Percentiles rank a stretch among this genome's conserved stretches.
These are phyloP conservation scores for Avena eriantha DNA, from an alignment of 176 grass and related monocot genomes.

Conservation along the genomic window DNA sequence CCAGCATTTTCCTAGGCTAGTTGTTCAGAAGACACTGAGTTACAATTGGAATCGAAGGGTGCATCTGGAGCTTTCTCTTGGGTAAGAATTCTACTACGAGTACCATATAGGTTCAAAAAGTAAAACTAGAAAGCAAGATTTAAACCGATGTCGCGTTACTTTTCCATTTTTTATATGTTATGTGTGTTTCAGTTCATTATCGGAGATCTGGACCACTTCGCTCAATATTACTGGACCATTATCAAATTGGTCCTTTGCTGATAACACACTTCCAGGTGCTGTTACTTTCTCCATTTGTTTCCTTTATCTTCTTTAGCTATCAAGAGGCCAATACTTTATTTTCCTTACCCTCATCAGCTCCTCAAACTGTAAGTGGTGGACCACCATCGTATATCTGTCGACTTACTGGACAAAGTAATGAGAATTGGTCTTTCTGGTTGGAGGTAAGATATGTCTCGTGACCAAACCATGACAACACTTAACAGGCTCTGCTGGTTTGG, in stretches of 20 bases:
- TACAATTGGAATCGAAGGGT: conserved; percentile 62
- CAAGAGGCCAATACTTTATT: conserved; percentile 24
- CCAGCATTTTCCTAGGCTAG: conserved; percentile 65
- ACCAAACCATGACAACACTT: background rate
- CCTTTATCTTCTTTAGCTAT: conserved; percentile 26
- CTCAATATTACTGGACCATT: conserved; percentile 93
- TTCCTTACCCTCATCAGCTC: conserved; percentile 48
- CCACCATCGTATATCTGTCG: conserved; percentile 91
- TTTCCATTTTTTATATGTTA: conserved; percentile 17
- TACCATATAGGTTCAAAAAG: background rate
- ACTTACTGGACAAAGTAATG: conserved; percentile 75
- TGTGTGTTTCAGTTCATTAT: conserved; percentile 71
- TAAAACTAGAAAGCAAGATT: conserved; percentile 34
- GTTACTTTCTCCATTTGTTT: conserved; percentile 28
- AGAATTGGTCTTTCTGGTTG: conserved; percentile 96
- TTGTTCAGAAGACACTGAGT: conserved; percentile 50
- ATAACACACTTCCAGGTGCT: conserved; percentile 73
- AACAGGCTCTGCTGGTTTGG: background rate
- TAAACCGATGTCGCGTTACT: conserved; percentile 7
- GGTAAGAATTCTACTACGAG: conserved; percentile 55
- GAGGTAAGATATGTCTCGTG: conserved; percentile 65
- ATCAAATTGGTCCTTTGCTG: conserved; percentile 97
- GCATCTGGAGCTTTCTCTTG: conserved; percentile 81
- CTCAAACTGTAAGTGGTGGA: conserved; percentile 74
- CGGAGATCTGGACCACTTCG: conserved; percentile 78